These are phyloP conservation scores for Aleurites moluccanus DNA, from an alignment of 441 rosid genomes.

Conservation along the genomic window DNA sequence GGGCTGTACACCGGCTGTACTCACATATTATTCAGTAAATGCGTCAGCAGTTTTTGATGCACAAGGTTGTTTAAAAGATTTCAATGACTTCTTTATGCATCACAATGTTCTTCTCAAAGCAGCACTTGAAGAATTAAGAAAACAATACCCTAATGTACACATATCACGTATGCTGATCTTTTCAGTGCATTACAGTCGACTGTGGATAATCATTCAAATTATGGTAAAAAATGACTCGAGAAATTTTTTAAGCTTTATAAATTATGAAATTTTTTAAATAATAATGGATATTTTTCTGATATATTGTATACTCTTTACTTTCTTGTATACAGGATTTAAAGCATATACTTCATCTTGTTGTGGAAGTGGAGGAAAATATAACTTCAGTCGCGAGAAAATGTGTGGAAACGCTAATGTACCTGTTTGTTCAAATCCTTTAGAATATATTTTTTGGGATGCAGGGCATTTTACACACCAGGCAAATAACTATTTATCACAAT, in stretches of 20 bases:
- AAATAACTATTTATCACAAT: background rate
- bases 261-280: too few species aligned
- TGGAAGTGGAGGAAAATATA: slow-evolving; percentile 4
- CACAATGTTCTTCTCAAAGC: slow-evolving; percentile 14
- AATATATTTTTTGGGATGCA: slow-evolving; percentile 10
- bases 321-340: background rate
- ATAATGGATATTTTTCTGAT: too few species aligned
- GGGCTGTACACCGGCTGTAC: slow-evolving; percentile 15
- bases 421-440: background rate
- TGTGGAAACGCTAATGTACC: background rate
- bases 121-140: background rate
- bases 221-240: slow-evolving; percentile 18
- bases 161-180: slow-evolving; percentile 8
- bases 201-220: background rate
- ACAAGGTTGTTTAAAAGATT: slow-evolving; percentile 7
- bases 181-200: background rate
- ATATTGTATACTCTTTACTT: too few species aligned
- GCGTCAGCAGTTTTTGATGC: background rate
- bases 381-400: background rate
- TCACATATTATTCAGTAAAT: background rate
- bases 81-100: background rate
- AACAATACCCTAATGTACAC: background rate
- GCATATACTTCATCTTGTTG: slow-evolving; percentile 2
- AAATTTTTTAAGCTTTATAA: too few species aligned
- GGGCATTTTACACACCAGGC: background rate